Conservation (phyloP, 1,284 basidiomycete genomes). For the Boletus sp. region DNA sequence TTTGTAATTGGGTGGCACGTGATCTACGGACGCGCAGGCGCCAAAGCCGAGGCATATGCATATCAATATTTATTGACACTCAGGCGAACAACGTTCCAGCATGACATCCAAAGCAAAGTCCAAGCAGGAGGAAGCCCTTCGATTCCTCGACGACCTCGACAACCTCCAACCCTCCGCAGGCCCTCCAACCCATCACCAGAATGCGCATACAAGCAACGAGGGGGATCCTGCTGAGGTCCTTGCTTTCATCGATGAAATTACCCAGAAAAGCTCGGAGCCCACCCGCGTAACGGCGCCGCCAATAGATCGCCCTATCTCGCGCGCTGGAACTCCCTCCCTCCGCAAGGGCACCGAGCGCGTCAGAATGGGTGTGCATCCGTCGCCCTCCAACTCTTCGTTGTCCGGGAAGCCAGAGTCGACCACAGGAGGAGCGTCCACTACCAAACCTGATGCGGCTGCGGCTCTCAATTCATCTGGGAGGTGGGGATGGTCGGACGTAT, state of each 20-base stretch:
- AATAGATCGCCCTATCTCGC: conserved; percentile 57
- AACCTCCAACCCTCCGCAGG: conserved; percentile 35
- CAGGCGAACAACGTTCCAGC: conserved; percentile 3
- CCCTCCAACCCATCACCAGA: conserved; percentile 19
- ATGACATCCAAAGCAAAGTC: conserved; percentile 66
- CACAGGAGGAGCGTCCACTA: conserved; percentile 21
- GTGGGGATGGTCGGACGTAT: conserved; percentile 84
- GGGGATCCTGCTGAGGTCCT: conserved; percentile 76
- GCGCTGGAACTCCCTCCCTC: conserved; percentile 66
- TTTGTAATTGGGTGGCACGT: conserved; percentile 13
- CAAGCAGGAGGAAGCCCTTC: conserved; percentile 85
- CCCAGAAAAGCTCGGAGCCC: conserved; percentile 80
- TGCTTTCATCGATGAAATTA: conserved; percentile 92
- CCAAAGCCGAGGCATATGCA: too few relatives aligned
- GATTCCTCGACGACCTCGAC: conserved; percentile 81
- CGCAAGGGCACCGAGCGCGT: conserved; percentile 77
- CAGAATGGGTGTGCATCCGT: conserved; percentile 49
- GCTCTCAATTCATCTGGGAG: conserved; percentile 35
- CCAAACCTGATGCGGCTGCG: conserved; percentile 21
- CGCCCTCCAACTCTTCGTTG: conserved; percentile 39
- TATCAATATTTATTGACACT: too few relatives aligned
- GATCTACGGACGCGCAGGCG: conserved; percentile 13
- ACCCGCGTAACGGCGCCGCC: conserved; percentile 53
- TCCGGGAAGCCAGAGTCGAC: conserved; percentile 33
- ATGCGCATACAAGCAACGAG: conserved; percentile 33